Percentiles rank a stretch among this genome's conserved stretches.
Evolutionary conservation across 2,329 filamentous ascomycete genomes (phyloP).

Genomic region (Akanthomyces dipterigenus): DNA sequence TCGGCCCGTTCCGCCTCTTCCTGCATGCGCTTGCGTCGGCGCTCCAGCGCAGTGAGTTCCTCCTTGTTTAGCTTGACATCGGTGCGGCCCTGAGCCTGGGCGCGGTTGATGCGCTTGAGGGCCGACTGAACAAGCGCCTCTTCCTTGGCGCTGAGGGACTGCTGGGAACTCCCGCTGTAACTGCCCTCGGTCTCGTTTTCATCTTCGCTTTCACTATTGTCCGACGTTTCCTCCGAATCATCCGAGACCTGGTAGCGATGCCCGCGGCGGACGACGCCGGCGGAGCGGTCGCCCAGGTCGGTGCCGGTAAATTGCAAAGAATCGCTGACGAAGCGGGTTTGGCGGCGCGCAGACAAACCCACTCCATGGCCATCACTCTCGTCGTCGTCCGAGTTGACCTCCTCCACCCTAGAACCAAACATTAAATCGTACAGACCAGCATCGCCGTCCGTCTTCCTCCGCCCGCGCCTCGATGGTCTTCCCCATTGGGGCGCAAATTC

Average conservation of each 20-base stretch:
- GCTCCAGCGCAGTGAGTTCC: conserved; percentile 75
- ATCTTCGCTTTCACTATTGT: conserved; percentile 30
- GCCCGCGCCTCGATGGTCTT: conserved; percentile 95
- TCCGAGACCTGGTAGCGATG: conserved; percentile 30
- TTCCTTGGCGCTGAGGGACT: conserved; percentile 59
- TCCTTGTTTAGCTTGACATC: conserved; percentile 75
- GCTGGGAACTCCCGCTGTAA: conserved; percentile 44
- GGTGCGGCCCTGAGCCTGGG: conserved; percentile 66
- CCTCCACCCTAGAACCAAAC: conserved; percentile 49
- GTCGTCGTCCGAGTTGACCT: conserved; percentile 55
- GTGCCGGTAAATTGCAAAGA: conserved; percentile 54
- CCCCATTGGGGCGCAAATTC: conserved; percentile 89
- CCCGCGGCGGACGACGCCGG: conserved; percentile 32
- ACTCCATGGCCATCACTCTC: conserved; percentile 49
- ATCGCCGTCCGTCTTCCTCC: conserved; percentile 52
- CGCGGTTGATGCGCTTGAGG: conserved; percentile 70
- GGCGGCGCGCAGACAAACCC: conserved; percentile 39
- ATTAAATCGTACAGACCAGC: conserved; percentile 32
- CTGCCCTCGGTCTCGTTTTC: conserved; percentile 40
- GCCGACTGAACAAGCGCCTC: conserved; percentile 72
- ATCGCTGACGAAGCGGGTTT: conserved; percentile 51
- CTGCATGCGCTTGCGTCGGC: conserved; percentile 54
- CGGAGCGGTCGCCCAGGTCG: conserved; percentile 42
- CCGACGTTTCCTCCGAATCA: conserved; percentile 27
- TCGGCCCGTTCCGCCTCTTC: conserved; percentile 30